Evolutionary conservation across 169 alveolate genomes (phyloP).

Genomic region (Plasmodium inui): DNA sequence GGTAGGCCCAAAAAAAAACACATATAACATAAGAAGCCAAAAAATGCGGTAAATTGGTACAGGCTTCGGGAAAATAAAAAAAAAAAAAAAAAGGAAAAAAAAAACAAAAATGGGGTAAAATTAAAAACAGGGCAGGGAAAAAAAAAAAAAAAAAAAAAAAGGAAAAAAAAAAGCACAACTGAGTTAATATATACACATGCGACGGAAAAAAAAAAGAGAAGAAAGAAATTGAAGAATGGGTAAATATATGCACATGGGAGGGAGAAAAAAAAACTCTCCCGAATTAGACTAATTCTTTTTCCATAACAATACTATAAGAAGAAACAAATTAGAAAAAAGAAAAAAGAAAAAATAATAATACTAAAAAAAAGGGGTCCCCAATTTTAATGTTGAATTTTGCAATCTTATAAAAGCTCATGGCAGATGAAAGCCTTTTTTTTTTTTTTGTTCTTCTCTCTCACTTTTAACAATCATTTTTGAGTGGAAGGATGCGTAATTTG

Average conservation of each 20-base stretch:
- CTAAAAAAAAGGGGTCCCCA: neutral
- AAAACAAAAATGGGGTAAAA: too few species aligned
- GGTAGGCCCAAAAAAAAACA: neutral
- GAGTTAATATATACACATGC: too few species aligned
- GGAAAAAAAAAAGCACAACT: too few species aligned
- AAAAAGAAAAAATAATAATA: too few species aligned
- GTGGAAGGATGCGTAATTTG: neutral
- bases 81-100: too few species aligned
- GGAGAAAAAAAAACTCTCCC: neutral
- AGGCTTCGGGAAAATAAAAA: neutral
- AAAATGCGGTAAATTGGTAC: neutral
- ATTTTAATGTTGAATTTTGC: neutral
- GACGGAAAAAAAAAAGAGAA: too few species aligned
- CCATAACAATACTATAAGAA: neutral
- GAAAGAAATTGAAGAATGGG: too few species aligned
- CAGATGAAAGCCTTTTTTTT: neutral
- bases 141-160: too few species aligned
- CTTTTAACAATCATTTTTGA: neutral
- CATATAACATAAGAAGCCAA: neutral
- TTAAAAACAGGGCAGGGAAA: too few species aligned
- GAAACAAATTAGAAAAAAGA: too few species aligned
- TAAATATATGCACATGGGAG: too few species aligned
- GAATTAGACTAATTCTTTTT: neutral
- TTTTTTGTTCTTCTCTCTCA: neutral
- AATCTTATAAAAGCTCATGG: neutral